Base-by-base conservation (phyloP, 2,329 filamentous ascomycete species). In the Grosmannia huntii region DNA sequence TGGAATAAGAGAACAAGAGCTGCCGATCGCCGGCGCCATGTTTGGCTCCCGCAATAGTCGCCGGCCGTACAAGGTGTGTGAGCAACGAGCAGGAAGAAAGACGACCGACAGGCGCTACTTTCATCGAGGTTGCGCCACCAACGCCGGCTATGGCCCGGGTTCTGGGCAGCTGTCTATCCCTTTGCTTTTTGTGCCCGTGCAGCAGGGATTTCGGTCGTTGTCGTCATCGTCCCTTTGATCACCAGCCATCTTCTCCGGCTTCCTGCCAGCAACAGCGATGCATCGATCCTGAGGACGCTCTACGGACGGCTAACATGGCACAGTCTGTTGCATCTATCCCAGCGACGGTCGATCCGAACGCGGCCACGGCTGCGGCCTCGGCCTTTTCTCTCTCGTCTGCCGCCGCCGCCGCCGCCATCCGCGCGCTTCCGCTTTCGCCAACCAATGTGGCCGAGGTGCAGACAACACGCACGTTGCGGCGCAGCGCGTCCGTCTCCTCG, bases 311-410 rank as follows among this genome's bases (percentile, higher is more conserved):
- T 61, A 60, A 62, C 60, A 62, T 63, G 60, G 12, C 51, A 46
- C 72, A 89, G 84, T 81, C 83, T 63, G 73, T 84, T 61, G 85
- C 80, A 60, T 75, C 78, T 62, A n/a, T n/a, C n/a, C n/a, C n/a
- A n/a, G 76, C 81, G 59, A 84, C 84, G 59, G 83, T 83, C 55
- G 85, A 84, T 67, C 78, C 87, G 58, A 85, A 85, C 66, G 90
- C 89, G 59, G 83, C 90, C 57, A 84, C 87, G 53, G 90, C 90
- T 59, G 90, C 91, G 60, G 83, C 83, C 61, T 86, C 88, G 69
- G 91, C 90, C 60, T 95, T 92, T 71, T 79, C 86, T 67, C 84
- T 96, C 50, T 95, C 91, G 48, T 86, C 87, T 41, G 89, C 91
- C 7, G 92, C 92, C 14, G 91, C 92, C 7, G 90, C 90, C 19